Base-by-base conservation (phyloP, 2,329 filamentous ascomycete genomes). In the Ophiostoma perfectum region DNA sequence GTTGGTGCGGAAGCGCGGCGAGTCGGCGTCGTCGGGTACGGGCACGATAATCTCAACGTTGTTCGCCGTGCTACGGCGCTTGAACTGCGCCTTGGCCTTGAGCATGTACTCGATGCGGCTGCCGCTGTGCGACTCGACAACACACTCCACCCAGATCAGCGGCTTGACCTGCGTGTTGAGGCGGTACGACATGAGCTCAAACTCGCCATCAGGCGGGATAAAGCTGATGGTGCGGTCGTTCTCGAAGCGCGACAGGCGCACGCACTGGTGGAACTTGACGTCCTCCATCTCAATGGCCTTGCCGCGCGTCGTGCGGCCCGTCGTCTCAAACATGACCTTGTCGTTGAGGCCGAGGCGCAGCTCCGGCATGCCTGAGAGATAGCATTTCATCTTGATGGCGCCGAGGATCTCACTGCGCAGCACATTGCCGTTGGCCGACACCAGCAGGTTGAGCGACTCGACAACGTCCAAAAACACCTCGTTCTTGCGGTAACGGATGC, bases 211-310 rank as follows among this genome's bases (percentile, higher is more conserved):
- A 11, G 95, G 95, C 1, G 95, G 95, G 74, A 99, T 98, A 79
- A 99, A 99, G 77, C 92, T 97, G 80, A 99, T 99, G 49, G 95
- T 99, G 70, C 95, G 86, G 82, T 99, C 95, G 79, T 98, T 99
- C 79, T 99, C 95, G 80, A 99, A 99, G 73, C 95, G 88, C 64
- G 93, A 96, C 72, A 99, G 84, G 71, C 95, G 88, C 72, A 99
- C 95, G 77, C 95, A 99, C 79, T 99, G 95, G 80, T 99, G 95
- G 79, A 99, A 99, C 76, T 99, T 99, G 79, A 99, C 95, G 74
- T 99, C 95, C 76, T 99, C 95, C 95, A 99, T 99, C 81, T 99
- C 95, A 72, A 99, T 95, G 9, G 95, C 92, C 80, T 99, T 99
- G 70, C 95, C 95, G 75, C 95, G 84, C 55, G 94, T 98, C 16